Percentiles rank a stretch among this genome's conserved stretches.
Evolutionary conservation across 2,329 filamentous ascomycete species (phyloP).

Genomic region (Aspergillus ochraceus): DNA sequence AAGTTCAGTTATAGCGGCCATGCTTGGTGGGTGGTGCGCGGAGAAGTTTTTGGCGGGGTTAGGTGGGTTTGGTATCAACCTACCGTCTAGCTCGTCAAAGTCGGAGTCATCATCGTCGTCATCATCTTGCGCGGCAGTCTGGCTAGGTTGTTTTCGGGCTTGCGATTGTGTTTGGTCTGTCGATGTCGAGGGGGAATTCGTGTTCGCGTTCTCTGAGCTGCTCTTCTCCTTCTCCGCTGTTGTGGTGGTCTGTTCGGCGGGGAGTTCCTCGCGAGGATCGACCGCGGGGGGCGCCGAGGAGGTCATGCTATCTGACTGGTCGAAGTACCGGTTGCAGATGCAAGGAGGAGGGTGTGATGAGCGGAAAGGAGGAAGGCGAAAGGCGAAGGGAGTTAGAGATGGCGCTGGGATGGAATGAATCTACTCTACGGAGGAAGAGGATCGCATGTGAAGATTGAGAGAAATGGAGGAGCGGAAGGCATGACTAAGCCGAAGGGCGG

Average conservation of each 20-base stretch:
- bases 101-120: slow-evolving; percentile 79
- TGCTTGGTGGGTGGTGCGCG: too few relatives aligned
- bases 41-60: too few relatives aligned
- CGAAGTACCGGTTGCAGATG: too few relatives aligned
- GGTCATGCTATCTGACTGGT: slow-evolving; percentile 6
- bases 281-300: slow-evolving; percentile 11
- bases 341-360: neutral
- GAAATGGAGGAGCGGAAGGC: neutral
- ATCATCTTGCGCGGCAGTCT: slow-evolving; percentile 8
- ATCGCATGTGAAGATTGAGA: neutral
- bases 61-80: neutral
- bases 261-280: slow-evolving; percentile 1
- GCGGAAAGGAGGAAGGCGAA: neutral
- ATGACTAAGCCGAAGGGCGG: neutral
- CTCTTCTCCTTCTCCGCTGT: neutral
- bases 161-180: slow-evolving; percentile 4
- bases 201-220: neutral
- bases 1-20: neutral
- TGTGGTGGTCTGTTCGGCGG: slow-evolving; percentile 1
- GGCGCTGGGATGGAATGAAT: neutral
- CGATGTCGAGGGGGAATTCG: neutral
- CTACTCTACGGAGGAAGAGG: too few relatives aligned
- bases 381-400: neutral
- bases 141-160: slow-evolving; percentile 7
- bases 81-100: slow-evolving; percentile 91